Conservation (phyloP, 2,329 filamentous ascomycete species). For the Sporothrix brasiliensis region DNA sequence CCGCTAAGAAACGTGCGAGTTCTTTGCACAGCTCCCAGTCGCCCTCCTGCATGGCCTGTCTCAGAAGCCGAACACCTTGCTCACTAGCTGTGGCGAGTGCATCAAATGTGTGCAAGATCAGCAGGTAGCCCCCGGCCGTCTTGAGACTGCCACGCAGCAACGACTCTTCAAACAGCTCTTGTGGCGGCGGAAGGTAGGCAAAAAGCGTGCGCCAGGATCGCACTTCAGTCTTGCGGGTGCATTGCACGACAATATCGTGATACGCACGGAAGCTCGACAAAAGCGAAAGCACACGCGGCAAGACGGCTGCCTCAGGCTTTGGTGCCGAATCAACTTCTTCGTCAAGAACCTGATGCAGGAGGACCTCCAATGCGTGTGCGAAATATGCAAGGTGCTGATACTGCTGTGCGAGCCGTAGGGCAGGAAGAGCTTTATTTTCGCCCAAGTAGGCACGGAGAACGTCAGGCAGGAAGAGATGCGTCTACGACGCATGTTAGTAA, state of each 20-base stretch:
- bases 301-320: constrained; percentile 63
- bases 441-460: constrained; percentile 78
- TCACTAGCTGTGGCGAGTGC: constrained; percentile 70
- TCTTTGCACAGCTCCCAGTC: constrained; percentile 98
- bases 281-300: constrained; percentile 66
- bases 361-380: constrained; percentile 85
- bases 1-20: constrained; percentile 89
- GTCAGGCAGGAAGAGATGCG: constrained; percentile 89
- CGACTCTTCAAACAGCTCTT: constrained; percentile 91
- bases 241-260: constrained; percentile 93
- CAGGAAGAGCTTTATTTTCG: constrained; percentile 75
- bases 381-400: constrained; percentile 91
- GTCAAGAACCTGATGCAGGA: constrained; percentile 90
- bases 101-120: constrained; percentile 84
- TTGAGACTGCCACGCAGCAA: constrained; percentile 83
- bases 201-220: constrained; percentile 95
- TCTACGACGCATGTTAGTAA: constrained; percentile 54
- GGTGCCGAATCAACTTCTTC: constrained; percentile 77
- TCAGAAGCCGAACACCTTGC: constrained; percentile 79
- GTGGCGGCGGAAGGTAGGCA: constrained; percentile 83
- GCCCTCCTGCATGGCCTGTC: constrained; percentile 76
- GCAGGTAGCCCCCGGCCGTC: constrained; percentile 93
- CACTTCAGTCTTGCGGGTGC: constrained; percentile 94
- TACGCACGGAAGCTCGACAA: constrained; percentile 79
- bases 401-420: constrained; percentile 77